Percentiles rank a stretch among this genome's conserved stretches.
These are phyloP conservation scores for Oryza coarctata DNA, from an alignment of 176 grass and related monocot species.

Conservation along the genomic window DNA sequence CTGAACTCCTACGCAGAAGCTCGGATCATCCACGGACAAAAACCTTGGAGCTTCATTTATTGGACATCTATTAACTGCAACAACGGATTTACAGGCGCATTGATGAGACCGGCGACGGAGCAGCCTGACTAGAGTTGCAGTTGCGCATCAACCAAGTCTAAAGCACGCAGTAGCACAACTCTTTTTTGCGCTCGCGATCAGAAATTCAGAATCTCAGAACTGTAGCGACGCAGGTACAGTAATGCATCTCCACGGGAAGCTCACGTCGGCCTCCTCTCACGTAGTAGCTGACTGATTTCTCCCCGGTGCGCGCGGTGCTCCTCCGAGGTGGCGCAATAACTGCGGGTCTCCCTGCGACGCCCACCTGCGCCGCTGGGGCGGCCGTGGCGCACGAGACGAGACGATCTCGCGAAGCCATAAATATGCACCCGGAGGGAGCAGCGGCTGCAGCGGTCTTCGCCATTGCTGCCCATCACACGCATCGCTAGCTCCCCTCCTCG, in stretches of 20 bases:
- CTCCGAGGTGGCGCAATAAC: constrained; percentile 16
- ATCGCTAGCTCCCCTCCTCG: neutral
- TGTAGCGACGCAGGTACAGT: neutral
- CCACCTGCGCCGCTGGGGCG: neutral
- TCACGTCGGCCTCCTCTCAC: neutral
- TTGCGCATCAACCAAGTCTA: constrained; percentile 7
- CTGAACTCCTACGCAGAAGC: neutral
- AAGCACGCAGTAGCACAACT: constrained; percentile 1
- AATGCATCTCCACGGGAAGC: constrained; percentile 33
- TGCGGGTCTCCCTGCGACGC: neutral
- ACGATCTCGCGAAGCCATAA: constrained; percentile 8
- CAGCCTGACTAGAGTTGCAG: neutral
- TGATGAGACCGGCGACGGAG: constrained; percentile 10
- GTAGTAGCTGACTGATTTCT: neutral
- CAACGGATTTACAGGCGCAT: constrained; percentile 24
- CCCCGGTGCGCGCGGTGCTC: neutral
- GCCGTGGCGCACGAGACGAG: too few species aligned
- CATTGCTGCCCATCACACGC: constrained; percentile 34
- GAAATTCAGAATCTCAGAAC: neutral
- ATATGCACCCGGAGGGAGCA: neutral
- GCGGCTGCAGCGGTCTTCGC: neutral
- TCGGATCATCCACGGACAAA: neutral
- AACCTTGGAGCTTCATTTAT: neutral
- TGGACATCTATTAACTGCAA: neutral
- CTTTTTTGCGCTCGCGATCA: constrained; percentile 18